phyloP scores from a whole-genome alignment of 352 stramenopile species.

The Pythium insidiosum region DNA sequence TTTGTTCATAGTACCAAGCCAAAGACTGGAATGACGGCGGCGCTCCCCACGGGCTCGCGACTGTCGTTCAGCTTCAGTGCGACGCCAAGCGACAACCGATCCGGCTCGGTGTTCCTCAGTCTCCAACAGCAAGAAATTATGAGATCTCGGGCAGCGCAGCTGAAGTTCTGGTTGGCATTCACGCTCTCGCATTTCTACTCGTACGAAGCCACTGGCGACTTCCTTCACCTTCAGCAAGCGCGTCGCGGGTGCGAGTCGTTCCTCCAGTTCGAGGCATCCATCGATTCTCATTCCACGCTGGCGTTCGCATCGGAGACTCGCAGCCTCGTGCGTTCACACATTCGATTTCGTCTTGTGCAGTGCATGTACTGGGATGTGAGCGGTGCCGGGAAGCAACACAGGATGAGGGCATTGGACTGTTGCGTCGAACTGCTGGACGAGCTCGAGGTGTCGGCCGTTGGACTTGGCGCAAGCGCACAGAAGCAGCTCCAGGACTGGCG shows the following conservation, averaged over 20 bases:
- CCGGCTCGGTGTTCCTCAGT: background rate
- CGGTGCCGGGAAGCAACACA: background rate
- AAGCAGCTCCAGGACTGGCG: background rate
- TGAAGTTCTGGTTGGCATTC: slow-evolving; percentile 53
- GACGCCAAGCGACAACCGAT: slow-evolving; percentile 5
- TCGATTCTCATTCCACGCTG: background rate
- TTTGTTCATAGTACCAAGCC: too few relatives aligned
- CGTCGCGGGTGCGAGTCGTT: slow-evolving; percentile 34
- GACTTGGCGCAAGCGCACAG: too few relatives aligned
- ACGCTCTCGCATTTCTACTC: slow-evolving; percentile 38
- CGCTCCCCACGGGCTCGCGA: slow-evolving; percentile 17
- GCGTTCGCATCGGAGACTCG: too few relatives aligned
- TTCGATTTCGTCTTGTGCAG: slow-evolving; percentile 21
- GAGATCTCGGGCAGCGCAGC: slow-evolving; percentile 7
- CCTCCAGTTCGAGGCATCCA: slow-evolving; percentile 7
- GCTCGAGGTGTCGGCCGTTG: slow-evolving; percentile 4
- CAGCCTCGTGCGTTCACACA: too few relatives aligned
- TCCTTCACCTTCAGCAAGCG: slow-evolving; percentile 30
- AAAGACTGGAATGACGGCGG: too few relatives aligned
- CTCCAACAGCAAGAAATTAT: background rate
- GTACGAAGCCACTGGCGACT: slow-evolving; percentile 41
- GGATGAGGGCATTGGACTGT: slow-evolving; percentile 11
- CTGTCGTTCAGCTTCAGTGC: slow-evolving; percentile 53
- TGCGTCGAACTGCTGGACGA: slow-evolving; percentile 12
- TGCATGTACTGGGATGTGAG: slow-evolving; percentile 26